Conservation (phyloP, 257 asterid species). For the Thymus quinquecostatus region DNA sequence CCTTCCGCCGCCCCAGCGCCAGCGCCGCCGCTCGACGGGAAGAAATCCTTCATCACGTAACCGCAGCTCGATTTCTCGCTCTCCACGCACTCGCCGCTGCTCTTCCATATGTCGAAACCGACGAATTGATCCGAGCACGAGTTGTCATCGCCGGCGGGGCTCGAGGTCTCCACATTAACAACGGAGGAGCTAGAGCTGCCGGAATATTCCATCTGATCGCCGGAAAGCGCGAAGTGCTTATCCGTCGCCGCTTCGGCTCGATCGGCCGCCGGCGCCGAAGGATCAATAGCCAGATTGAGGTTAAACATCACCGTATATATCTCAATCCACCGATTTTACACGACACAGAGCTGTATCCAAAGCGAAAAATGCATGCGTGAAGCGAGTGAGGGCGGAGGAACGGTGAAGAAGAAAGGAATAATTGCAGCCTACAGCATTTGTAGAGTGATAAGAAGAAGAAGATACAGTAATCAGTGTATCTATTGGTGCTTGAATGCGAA, state of each 20-base stretch:
- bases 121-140: slow-evolving; percentile 50
- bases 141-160: slow-evolving; percentile 80
- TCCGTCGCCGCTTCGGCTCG: slow-evolving; percentile 46
- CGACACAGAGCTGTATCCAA: slow-evolving; percentile 17
- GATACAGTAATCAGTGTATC: slow-evolving; percentile 35
- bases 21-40: slow-evolving; percentile 46
- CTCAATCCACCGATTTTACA: slow-evolving; percentile 12
- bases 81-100: slow-evolving; percentile 47
- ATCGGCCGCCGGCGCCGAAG: slow-evolving; percentile 44
- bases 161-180: slow-evolving; percentile 67
- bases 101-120: slow-evolving; percentile 69
- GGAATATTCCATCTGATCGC: slow-evolving; percentile 68
- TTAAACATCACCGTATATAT: slow-evolving; percentile 49
- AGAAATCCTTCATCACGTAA: slow-evolving; percentile 64
- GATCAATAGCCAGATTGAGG: slow-evolving; percentile 59
- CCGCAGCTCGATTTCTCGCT: slow-evolving; percentile 48
- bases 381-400: slow-evolving; percentile 26
- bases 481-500: slow-evolving; percentile 25
- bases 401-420: slow-evolving; percentile 58
- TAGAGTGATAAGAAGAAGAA: slow-evolving; percentile 1
- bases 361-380: slow-evolving; percentile 38
- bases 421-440: slow-evolving; percentile 23
- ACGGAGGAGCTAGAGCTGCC: slow-evolving; percentile 80
- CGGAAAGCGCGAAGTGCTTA: slow-evolving; percentile 40
- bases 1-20: slow-evolving; percentile 34